Evolutionary conservation across 208 protist species (phyloP).

Genomic region (Trypanosoma cruzi): DNA sequence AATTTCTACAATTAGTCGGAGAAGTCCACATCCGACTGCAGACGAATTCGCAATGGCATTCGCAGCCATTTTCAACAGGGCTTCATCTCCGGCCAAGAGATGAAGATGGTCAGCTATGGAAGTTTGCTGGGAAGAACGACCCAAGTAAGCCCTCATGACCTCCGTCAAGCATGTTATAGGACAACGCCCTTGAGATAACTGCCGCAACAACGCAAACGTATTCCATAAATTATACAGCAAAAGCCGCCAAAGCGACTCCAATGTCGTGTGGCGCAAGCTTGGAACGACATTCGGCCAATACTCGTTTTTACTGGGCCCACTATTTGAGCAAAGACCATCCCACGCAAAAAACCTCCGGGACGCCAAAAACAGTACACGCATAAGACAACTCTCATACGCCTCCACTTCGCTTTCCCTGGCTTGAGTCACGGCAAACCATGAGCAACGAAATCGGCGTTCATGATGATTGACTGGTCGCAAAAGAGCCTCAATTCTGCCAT

Average conservation of each 20-base stretch:
- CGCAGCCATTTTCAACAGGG: slow-evolving; percentile 29
- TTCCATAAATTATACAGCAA: slow-evolving; percentile 55
- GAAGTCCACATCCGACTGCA: slow-evolving; percentile 33
- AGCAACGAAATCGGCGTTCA: slow-evolving; percentile 7
- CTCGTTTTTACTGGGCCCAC: background rate
- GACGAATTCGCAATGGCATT: slow-evolving; percentile 30
- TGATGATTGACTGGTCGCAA: slow-evolving; percentile 8
- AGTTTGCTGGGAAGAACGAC: slow-evolving; percentile 8
- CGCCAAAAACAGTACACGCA: slow-evolving; percentile 44
- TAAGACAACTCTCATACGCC: slow-evolving; percentile 23
- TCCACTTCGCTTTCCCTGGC: slow-evolving; percentile 11
- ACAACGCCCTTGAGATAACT: slow-evolving; percentile 30
- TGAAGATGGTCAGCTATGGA: background rate
- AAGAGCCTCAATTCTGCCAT: background rate
- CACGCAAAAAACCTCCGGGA: background rate
- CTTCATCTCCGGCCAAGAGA: slow-evolving; percentile 13
- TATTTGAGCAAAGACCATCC: background rate
- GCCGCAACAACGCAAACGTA: slow-evolving; percentile 39
- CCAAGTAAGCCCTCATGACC: slow-evolving; percentile 26
- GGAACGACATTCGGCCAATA: slow-evolving; percentile 30
- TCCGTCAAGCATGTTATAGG: slow-evolving; percentile 37
- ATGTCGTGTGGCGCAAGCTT: slow-evolving; percentile 48
- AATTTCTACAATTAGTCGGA: slow-evolving; percentile 42
- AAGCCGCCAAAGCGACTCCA: slow-evolving; percentile 49
- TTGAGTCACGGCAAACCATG: slow-evolving; percentile 36